Percentiles rank a stretch among this genome's conserved stretches.
Conservation (phyloP, 78 protist species). For the Paratrimastix pyriformis region DNA sequence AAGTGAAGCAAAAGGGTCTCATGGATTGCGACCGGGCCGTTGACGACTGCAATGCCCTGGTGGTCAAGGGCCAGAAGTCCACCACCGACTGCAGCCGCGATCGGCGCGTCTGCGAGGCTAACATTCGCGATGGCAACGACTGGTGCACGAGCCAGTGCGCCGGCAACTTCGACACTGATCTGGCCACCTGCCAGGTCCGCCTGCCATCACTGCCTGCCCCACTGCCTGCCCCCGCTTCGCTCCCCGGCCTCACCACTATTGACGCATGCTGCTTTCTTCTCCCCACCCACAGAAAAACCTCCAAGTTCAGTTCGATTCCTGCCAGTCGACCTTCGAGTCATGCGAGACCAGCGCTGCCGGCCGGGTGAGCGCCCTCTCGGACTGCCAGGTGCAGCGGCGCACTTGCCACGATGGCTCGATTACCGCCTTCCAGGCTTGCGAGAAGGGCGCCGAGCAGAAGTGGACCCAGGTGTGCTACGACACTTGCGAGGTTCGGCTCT, state of each 20-base stretch:
- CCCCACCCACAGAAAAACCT: background rate
- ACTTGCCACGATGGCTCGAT: background rate
- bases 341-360: background rate
- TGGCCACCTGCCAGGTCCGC: background rate
- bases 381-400: background rate
- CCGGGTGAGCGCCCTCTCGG: background rate
- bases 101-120: conserved; percentile 11
- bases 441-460: background rate
- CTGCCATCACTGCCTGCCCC: background rate
- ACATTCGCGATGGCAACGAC: background rate
- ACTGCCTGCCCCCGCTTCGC: background rate
- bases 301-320: background rate
- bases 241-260: no score
- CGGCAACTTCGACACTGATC: conserved; percentile 7
- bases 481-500: no score
- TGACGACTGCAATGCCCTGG: conserved; percentile 1
- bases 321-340: background rate
- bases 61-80: background rate
- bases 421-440: background rate
- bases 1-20: conserved; percentile 11
- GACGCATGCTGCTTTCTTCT: no score
- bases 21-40: conserved; percentile 3
- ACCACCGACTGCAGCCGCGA: background rate
- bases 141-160: background rate
- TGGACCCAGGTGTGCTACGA: conserved; percentile 11